phyloP scores from a whole-genome alignment of 2,329 filamentous ascomycete species.

The Xylaria sp. region DNA sequence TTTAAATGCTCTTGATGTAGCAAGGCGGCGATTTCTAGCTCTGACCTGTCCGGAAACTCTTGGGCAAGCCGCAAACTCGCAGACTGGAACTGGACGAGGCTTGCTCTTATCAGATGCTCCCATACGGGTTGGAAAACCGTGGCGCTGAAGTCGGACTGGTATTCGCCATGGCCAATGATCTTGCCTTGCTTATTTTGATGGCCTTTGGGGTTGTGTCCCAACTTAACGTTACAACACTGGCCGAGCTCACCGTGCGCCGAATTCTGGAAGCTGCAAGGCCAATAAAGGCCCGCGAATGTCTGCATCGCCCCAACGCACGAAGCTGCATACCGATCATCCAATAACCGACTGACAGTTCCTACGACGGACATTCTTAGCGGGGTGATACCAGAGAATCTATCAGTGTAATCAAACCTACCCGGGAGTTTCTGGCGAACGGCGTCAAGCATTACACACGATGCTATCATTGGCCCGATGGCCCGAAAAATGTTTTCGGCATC shows the following conservation, averaged over 20 bases:
- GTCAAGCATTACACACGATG: slow-evolving; percentile 49
- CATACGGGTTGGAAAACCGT: slow-evolving; percentile 42
- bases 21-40: slow-evolving; percentile 46
- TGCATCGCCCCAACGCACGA: slow-evolving; percentile 46
- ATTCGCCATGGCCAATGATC: slow-evolving; percentile 49
- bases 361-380: not conserved
- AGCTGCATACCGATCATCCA: slow-evolving; percentile 47
- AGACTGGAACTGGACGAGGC: slow-evolving; percentile 45
- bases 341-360: slow-evolving; percentile 47
- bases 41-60: slow-evolving; percentile 44
- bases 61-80: slow-evolving; percentile 45
- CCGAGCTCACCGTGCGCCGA: slow-evolving; percentile 42
- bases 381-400: not conserved
- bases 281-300: slow-evolving; percentile 47
- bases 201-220: slow-evolving; percentile 49
- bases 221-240: slow-evolving; percentile 47
- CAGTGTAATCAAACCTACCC: slow-evolving; percentile 30
- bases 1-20: slow-evolving; percentile 48
- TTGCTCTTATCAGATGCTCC: slow-evolving; percentile 45
- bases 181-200: slow-evolving; percentile 49
- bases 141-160: slow-evolving; percentile 45
- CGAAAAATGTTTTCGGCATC: slow-evolving; percentile 48
- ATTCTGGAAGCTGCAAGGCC: slow-evolving; percentile 46
- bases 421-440: slow-evolving; percentile 48
- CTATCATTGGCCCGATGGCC: slow-evolving; percentile 48